Percentiles rank a stretch among this genome's conserved stretches.
Conservation (phyloP, 805 yeast species). For the Candida vaughaniae region DNA sequence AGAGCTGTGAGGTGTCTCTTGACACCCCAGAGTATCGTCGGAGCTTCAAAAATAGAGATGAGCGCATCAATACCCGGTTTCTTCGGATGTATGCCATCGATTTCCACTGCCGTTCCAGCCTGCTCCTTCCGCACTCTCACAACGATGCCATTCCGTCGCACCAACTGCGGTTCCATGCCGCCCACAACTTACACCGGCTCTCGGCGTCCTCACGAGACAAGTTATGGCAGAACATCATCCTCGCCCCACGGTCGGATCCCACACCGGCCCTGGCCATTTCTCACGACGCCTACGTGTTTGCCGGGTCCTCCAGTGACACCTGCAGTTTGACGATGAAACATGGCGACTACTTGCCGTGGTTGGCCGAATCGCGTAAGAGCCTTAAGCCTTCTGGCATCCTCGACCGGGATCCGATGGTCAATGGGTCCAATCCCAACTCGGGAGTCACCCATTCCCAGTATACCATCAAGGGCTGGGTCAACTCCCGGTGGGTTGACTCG, state of each 20-base stretch:
- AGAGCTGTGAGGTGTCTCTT: background rate
- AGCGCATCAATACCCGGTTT: constrained; percentile 50
- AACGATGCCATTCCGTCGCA: constrained; percentile 15
- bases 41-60: constrained; percentile 35
- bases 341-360: constrained; percentile 27
- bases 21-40: background rate
- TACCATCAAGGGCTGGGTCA: constrained; percentile 52
- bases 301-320: constrained; percentile 5
- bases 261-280: constrained; percentile 22
- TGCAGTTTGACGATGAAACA: constrained; percentile 17
- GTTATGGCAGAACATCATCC: constrained; percentile 52
- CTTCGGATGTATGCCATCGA: constrained; percentile 51
- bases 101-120: constrained; percentile 36
- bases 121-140: constrained; percentile 22
- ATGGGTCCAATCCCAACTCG: constrained; percentile 36
- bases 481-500: constrained; percentile 38
- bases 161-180: constrained; percentile 24
- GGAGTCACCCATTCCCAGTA: constrained; percentile 44
- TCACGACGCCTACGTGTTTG: constrained; percentile 20
- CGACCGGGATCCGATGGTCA: constrained; percentile 16
- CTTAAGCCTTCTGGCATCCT: constrained; percentile 38
- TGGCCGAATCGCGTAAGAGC: constrained; percentile 12
- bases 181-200: constrained; percentile 28
- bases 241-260: constrained; percentile 50
- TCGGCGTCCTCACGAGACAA: constrained; percentile 47